Conservation (phyloP, 1,284 basidiomycete genomes). For the Leccinum fallax region DNA sequence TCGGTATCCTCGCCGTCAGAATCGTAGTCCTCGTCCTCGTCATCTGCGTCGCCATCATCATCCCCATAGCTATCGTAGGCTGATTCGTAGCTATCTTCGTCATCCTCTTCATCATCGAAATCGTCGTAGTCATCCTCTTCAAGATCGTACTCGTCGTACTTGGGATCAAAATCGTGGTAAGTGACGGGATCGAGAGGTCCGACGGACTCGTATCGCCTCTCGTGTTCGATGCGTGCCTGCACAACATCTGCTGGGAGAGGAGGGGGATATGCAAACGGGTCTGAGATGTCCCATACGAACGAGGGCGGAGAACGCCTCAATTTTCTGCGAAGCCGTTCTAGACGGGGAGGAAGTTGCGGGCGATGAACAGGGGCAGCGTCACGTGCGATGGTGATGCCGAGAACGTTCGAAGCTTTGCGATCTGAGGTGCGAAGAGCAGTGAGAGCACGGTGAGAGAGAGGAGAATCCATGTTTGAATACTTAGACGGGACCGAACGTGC, state of each 20-base stretch:
- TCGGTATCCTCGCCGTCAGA: neutral
- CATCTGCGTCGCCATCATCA: neutral
- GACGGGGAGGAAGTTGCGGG: neutral
- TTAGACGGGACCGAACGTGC: neutral
- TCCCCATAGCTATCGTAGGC: neutral
- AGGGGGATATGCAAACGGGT: slow-evolving; percentile 17
- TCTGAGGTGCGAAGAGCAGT: neutral
- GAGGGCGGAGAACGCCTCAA: neutral
- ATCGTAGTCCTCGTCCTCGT: neutral
- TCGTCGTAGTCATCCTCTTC: neutral
- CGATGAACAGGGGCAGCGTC: neutral
- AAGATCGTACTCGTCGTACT: neutral
- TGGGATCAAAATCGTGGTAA: neutral
- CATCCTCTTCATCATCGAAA: neutral
- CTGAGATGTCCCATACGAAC: slow-evolving; percentile 21
- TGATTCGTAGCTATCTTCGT: neutral
- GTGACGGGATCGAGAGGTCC: neutral
- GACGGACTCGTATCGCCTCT: slow-evolving; percentile 3
- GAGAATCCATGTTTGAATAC: neutral
- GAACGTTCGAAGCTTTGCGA: neutral
- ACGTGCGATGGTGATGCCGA: neutral
- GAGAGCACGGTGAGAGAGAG: neutral
- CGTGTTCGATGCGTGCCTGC: slow-evolving; percentile 2
- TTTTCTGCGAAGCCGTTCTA: neutral
- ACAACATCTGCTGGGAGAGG: neutral